Conservation (phyloP, 2,329 filamentous ascomycete genomes). For the Cordyceps militaris region DNA sequence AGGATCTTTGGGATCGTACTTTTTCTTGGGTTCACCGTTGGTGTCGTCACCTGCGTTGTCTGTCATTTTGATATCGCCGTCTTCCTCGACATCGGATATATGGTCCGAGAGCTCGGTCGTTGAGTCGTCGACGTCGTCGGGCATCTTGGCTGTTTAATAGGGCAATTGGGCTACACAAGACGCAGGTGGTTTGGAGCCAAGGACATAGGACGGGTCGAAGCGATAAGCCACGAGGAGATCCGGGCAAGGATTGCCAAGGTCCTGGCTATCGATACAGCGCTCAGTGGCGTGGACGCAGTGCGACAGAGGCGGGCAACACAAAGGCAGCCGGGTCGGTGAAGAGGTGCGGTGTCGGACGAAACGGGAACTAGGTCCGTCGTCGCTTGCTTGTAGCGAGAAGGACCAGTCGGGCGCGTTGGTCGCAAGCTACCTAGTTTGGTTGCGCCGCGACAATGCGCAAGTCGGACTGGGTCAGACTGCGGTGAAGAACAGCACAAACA, state of each 20-base stretch:
- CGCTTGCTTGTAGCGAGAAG: background rate
- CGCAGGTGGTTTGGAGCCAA: background rate
- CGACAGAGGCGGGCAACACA: background rate
- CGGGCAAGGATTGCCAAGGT: background rate
- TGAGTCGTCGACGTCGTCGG: constrained; percentile 46
- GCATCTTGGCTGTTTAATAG: constrained; percentile 39
- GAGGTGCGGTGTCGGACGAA: background rate
- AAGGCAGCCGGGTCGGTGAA: background rate
- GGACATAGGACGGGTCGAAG: background rate
- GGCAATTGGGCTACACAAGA: constrained; percentile 3
- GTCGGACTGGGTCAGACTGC: background rate
- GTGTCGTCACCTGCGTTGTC: constrained; percentile 42
- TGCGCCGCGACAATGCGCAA: background rate
- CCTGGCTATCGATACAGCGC: background rate
- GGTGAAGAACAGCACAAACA: background rate
- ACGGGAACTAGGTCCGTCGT: background rate
- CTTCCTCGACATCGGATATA: constrained; percentile 54
- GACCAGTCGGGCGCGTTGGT: background rate
- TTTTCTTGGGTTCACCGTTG: constrained; percentile 53
- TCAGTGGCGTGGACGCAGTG: background rate
- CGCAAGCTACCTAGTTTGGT: background rate
- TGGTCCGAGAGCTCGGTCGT: constrained; percentile 50
- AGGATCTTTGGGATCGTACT: constrained; percentile 81
- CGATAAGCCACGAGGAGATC: background rate
- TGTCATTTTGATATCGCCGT: constrained; percentile 42